phyloP scores from a whole-genome alignment of 2,329 filamentous ascomycete species.

The Periglandula ipomoeae region DNA sequence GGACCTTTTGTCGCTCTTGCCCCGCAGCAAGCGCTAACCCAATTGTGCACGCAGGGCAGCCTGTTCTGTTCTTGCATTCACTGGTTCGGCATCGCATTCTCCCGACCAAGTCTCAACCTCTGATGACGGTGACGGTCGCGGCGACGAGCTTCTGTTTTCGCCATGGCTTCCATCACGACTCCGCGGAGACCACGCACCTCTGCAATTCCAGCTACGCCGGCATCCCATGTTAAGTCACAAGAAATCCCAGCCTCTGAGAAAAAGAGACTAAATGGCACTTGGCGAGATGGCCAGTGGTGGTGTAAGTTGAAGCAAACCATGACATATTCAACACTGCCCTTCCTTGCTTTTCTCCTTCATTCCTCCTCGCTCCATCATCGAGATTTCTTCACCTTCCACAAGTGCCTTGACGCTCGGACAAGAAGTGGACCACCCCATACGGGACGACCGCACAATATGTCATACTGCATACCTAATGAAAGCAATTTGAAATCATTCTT shows the following conservation, averaged over 20 bases:
- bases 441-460: not conserved
- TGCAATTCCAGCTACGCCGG: not conserved
- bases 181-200: not conserved
- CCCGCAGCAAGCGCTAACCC: not conserved
- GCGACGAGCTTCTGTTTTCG: not conserved
- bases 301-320: constrained; percentile 19
- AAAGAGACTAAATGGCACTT: constrained; percentile 25
- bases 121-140: not conserved
- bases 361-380: not conserved
- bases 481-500: not conserved
- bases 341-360: not conserved
- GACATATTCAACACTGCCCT: not conserved
- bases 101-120: not conserved
- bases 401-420: not conserved
- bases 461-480: not conserved
- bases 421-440: not conserved
- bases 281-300: constrained; percentile 25
- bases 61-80: not conserved
- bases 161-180: constrained; percentile 1
- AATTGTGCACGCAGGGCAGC: too few relatives aligned
- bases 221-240: constrained; percentile 7
- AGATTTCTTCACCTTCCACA: not conserved
- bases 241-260: constrained; percentile 18
- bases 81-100: not conserved
- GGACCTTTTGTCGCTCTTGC: not conserved